Base-by-base conservation (phyloP, 148 eudicot species). In the Pouteria glomerata region DNA sequence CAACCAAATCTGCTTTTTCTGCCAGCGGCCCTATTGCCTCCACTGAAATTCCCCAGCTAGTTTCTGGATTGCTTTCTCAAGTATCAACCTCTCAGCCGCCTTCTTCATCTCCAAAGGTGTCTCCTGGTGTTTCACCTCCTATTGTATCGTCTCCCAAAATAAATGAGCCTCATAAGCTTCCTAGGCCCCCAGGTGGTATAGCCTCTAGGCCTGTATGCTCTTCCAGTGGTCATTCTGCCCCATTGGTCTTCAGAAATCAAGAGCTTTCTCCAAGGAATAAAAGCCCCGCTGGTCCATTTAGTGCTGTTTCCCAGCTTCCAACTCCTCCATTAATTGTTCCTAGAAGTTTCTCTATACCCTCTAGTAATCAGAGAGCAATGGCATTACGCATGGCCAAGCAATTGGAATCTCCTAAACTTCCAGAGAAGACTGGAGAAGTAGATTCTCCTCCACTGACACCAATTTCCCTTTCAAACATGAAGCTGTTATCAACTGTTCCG, bases 151-250 rank as follows among this genome's bases (percentile, higher is more conserved):
- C 98, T 1, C 97, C 98, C 45, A 91, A 75, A 78, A 86, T 89
- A 82, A 95, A 86, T 58, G 97, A 95, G 87, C 97, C 91, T 70
- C 97, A 95, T 68, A 96, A 95, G 84, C 97, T 95, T 70, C 98
- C 98, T 33, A 86, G 97, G 72, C 98, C 98, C 27, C 98, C 98
- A 21, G 80, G 74, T 63, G 74, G 57, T 78, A 76, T 79, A 35
- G 59, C 84, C 51, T 74, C 75, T 77, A 90, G 85, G 74, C 78
- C 91, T 12, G 75, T 77, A 33, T 74, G 73, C 68, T 80, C 85
- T 41, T 73, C 80, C n/a, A 73, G 56, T 78, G 96, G 93, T 50
- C 88, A 84, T 73, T 88, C 91, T 60, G 92, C 83, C 67, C 89
- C 93, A 18, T 68, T 85, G 52, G 77, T 47, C 23, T 77, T 81